Evolutionary conservation across 305 asterid genomes (phyloP).

Genomic region (Petunia hybrid): DNA sequence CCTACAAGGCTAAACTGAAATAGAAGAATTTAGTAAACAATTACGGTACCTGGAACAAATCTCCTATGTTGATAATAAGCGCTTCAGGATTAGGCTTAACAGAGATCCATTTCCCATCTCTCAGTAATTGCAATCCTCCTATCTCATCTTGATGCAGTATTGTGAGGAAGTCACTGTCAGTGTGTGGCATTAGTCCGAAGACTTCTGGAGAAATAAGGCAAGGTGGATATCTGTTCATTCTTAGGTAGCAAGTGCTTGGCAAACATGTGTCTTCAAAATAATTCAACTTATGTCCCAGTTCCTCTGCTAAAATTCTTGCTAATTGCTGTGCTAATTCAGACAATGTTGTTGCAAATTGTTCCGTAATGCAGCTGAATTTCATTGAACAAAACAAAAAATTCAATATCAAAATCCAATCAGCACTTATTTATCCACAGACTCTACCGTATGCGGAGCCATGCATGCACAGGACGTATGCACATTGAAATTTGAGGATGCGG

Average conservation of each 20-base stretch:
- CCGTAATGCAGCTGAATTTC: conserved; percentile 70
- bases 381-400: not conserved
- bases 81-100: conserved; percentile 79
- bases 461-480: too few species aligned
- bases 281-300: conserved; percentile 54
- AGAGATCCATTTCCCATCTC: conserved; percentile 81
- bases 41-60: conserved; percentile 65
- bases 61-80: conserved; percentile 86
- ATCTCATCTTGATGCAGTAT: conserved; percentile 76
- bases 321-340: conserved; percentile 63
- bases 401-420: not conserved
- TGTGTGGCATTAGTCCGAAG: conserved; percentile 79
- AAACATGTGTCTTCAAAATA: conserved; percentile 64
- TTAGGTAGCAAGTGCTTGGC: conserved; percentile 67
- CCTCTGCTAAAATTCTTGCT: conserved; percentile 69
- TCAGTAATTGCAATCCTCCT: conserved; percentile 81
- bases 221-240: conserved; percentile 81
- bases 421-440: too few species aligned
- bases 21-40: not conserved
- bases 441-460: too few species aligned
- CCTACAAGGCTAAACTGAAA: not conserved
- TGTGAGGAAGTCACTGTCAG: conserved; percentile 87
- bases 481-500: too few species aligned
- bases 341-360: conserved; percentile 57
- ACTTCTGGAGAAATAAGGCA: conserved; percentile 59